Conservation (phyloP, 2,329 filamentous ascomycete species). For the Pseudogymnoascus sp. region DNA sequence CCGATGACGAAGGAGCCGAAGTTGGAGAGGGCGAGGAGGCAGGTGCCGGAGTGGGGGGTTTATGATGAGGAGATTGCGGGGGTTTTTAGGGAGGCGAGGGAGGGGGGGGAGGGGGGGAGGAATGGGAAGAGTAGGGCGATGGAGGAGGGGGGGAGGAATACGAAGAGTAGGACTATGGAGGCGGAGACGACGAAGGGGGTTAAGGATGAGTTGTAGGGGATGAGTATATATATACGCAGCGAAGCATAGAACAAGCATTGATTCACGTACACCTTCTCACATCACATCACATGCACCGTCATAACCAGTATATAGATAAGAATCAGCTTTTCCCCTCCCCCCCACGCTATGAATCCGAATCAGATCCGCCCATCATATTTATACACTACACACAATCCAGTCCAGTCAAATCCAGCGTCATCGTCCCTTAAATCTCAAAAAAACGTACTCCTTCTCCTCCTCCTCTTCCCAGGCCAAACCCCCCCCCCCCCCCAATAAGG, state of each 20-base stretch:
- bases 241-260: neutral
- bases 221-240: neutral
- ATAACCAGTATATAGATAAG: neutral
- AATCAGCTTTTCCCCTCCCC: neutral
- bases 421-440: no score
- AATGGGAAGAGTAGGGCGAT: conserved; percentile 43
- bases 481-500: no score
- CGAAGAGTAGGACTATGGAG: conserved; percentile 40
- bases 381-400: neutral
- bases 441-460: neutral
- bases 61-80: conserved; percentile 91
- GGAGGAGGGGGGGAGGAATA: conserved; percentile 35
- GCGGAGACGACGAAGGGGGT: conserved; percentile 28
- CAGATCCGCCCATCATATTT: neutral
- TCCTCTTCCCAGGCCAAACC: no score
- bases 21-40: conserved; percentile 77
- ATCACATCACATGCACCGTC: neutral
- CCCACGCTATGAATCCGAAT: neutral
- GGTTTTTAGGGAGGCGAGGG: conserved; percentile 41
- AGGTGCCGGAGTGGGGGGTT: conserved; percentile 91
- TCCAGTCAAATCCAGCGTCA: neutral
- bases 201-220: conserved; percentile 46
- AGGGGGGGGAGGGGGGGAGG: conserved; percentile 16
- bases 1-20: conserved; percentile 97
- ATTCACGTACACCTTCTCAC: neutral